These are phyloP conservation scores for Eucalyptus camaldulensis DNA, from an alignment of 345 rosid species.

Conservation along the genomic window DNA sequence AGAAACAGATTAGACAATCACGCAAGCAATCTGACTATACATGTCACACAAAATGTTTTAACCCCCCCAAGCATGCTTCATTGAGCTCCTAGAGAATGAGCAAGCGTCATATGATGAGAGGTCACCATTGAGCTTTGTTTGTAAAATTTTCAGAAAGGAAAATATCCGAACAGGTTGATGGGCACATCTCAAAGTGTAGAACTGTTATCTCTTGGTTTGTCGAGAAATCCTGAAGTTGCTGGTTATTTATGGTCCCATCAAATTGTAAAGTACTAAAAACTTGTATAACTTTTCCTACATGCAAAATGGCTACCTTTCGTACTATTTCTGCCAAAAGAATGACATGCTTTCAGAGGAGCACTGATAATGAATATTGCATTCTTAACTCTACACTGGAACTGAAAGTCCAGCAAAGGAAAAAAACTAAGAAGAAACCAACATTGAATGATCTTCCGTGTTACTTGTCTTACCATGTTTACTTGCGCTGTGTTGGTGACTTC, in stretches of 20 bases:
- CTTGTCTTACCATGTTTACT: conserved; percentile 71
- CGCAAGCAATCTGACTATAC: background rate
- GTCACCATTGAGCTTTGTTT: background rate
- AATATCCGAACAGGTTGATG: background rate
- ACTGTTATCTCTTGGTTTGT: background rate
- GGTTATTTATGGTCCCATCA: background rate
- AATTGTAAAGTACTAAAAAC: background rate
- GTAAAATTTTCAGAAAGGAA: background rate
- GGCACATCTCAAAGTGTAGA: background rate
- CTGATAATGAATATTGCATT: background rate
- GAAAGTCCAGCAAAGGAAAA: background rate
- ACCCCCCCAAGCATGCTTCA: background rate
- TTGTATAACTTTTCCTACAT: background rate
- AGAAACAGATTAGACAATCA: background rate
- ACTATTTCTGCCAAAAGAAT: background rate
- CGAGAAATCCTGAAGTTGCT: background rate
- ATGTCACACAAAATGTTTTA: background rate
- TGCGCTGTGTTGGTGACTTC: conserved; percentile 88
- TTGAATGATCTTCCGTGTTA: background rate
- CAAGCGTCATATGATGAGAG: background rate
- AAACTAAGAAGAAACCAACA: background rate
- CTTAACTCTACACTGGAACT: background rate
- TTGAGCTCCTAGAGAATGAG: background rate
- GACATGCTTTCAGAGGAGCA: background rate
- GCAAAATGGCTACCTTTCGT: background rate